These are phyloP conservation scores for Handroanthus guayacan DNA, from an alignment of 257 asterid genomes.

Conservation along the genomic window DNA sequence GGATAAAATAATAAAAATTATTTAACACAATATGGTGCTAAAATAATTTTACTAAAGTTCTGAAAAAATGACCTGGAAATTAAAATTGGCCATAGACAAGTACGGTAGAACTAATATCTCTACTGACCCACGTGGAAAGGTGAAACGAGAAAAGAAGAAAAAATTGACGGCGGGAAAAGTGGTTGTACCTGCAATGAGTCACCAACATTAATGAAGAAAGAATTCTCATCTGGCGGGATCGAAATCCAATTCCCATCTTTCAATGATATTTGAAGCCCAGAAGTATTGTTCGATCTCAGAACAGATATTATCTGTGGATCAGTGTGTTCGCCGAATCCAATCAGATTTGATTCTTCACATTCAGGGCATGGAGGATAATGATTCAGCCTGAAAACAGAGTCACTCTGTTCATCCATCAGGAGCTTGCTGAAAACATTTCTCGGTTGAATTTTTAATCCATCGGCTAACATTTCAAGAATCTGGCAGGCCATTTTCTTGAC, in stretches of 20 bases:
- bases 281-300: conserved; percentile 75
- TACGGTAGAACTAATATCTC: not conserved
- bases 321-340: conserved; percentile 85
- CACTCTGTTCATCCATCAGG: conserved; percentile 65
- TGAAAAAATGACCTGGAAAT: no score
- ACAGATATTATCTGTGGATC: conserved; percentile 92
- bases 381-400: conserved; percentile 68
- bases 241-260: conserved; percentile 77
- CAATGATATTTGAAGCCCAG: conserved; percentile 73
- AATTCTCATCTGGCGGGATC: conserved; percentile 74
- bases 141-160: not conserved
- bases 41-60: no score
- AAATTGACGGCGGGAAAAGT: conserved; percentile 37
- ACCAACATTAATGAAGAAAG: conserved; percentile 84
- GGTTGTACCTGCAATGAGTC: conserved; percentile 79
- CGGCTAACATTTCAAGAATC: conserved; percentile 66
- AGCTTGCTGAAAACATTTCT: conserved; percentile 56
- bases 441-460: conserved; percentile 53
- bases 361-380: conserved; percentile 76
- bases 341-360: conserved; percentile 43
- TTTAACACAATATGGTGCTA: no score
- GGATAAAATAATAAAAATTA: no score
- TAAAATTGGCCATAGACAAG: not conserved
- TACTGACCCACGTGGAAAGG: conserved; percentile 25
- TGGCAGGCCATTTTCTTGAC: conserved; percentile 69